Conservation (phyloP, 1,284 basidiomycete genomes). For the Ustilago vetiveriae region DNA sequence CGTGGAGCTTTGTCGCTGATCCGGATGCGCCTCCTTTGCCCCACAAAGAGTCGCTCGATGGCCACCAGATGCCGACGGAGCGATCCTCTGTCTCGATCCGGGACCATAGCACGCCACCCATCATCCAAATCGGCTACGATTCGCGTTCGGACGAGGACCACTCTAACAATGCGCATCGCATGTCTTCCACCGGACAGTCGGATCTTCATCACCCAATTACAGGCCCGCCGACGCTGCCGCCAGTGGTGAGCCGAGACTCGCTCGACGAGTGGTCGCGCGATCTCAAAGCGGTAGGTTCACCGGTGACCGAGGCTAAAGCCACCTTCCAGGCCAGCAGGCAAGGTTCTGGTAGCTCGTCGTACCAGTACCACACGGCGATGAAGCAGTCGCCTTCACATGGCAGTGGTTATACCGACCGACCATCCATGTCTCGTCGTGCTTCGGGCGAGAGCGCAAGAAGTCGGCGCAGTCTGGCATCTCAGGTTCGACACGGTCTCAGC, state of each 20-base stretch:
- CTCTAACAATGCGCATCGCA: constrained; percentile 8
- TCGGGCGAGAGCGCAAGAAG: constrained; percentile 56
- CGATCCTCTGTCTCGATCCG: constrained; percentile 23
- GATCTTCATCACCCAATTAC: constrained; percentile 10
- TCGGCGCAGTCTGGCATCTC: constrained; percentile 51
- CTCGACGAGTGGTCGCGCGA: constrained; percentile 59
- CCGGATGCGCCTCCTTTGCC: constrained; percentile 52
- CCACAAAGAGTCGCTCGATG: constrained; percentile 49
- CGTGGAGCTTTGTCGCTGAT: constrained; percentile 61
- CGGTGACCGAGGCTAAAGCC: constrained; percentile 24
- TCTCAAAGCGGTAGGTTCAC: constrained; percentile 51
- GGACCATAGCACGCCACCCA: constrained; percentile 23
- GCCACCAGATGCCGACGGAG: constrained; percentile 7
- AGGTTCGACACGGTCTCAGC: constrained; percentile 45
- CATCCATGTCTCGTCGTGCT: constrained; percentile 41
- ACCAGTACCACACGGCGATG: constrained; percentile 8
- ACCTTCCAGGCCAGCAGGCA: constrained; percentile 20
- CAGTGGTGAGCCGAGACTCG: constrained; percentile 49
- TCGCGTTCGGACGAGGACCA: constrained; percentile 31
- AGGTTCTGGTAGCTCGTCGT: constrained; percentile 1
- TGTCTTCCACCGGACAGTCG: constrained; percentile 3
- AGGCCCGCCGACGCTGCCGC: constrained; percentile 51
- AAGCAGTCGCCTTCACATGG: constrained; percentile 21
- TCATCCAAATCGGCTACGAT: constrained; percentile 53
- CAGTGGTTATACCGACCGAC: constrained; percentile 21